Percentiles rank a stretch among this genome's conserved stretches.
Conservation (phyloP, 441 rosid species). For the Euphorbia celastroides region DNA sequence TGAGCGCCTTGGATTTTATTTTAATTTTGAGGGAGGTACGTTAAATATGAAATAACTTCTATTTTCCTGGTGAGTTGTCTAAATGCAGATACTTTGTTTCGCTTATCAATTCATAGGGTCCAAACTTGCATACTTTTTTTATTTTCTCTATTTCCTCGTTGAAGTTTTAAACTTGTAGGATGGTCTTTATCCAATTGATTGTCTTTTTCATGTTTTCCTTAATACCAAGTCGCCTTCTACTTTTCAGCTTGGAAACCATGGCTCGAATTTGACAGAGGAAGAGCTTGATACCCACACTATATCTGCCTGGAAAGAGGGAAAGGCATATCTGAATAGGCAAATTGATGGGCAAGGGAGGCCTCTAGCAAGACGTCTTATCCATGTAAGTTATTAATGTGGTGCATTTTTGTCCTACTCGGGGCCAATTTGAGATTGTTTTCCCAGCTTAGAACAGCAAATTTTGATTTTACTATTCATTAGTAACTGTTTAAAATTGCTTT, state of each 20-base stretch:
- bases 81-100: constrained; percentile 1
- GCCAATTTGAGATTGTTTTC: no score
- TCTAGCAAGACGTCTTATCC: constrained; percentile 39
- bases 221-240: constrained; percentile 13
- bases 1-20: constrained; percentile 56
- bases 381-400: constrained; percentile 36
- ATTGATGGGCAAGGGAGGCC: constrained; percentile 45
- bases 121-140: neutral
- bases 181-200: neutral
- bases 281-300: constrained; percentile 67
- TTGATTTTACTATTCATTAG: no score
- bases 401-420: constrained; percentile 6
- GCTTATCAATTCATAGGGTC: neutral
- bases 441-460: no score
- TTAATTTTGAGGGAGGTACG: constrained; percentile 58
- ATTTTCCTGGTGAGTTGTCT: constrained; percentile 4
- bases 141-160: neutral
- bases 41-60: neutral
- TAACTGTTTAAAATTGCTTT: no score
- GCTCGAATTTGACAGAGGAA: constrained; percentile 68
- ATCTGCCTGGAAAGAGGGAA: constrained; percentile 69
- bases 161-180: neutral
- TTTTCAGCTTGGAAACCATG: constrained; percentile 54
- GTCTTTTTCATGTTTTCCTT: neutral
- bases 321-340: constrained; percentile 45